Evolutionary conservation across 768 basidiomycete genomes (phyloP), one percentile per base, ranked within the genome.

Genomic region (Candolleomyces eurysporus): DNA sequence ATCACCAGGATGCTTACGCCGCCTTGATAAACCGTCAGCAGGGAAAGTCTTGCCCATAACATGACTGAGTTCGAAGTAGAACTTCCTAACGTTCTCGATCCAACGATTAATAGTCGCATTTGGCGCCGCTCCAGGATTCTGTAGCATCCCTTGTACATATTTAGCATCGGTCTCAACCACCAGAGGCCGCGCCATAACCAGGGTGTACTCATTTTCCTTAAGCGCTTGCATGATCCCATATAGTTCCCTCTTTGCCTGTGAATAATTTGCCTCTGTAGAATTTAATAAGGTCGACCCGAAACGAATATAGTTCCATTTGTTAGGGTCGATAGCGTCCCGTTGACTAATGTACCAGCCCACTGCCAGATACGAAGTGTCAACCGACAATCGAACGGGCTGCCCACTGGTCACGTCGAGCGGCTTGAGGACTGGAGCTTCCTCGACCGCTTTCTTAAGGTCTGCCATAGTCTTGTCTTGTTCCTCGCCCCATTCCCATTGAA

Each of bases 301-400:
- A 0, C 66, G 59, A 0, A 69, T 61, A 16, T 68, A 75, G 30
- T 66, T 70, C 0, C 67, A 61, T 11, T 64, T 60, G 0, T 65
- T 55, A 0, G 66, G 61, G 26, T 69, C 60, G 0, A 56, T 51
- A 0, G 21, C 6, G 48, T 70, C 66, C n/a, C 58, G 54, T 56
- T 81, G 80, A 0, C 61, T 66, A 0, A 80, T 63, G 8, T 74
- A 60, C 42, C 66, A 77, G 0, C 79, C 76, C 0, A 80, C 69
- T 0, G 73, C 75, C 5, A 75, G 70, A 5, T 56, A 46, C 0
- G 70, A 75, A 0, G 77, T 73, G 62, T 81, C 78, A 0, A 81
- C 79, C 3, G 75, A 65, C 0, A 80, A 58, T 1, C 75, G 72
- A 30, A 79, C 66, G 1, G 69, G 65, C 1, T 6, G 30, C 8